Base-by-base conservation (phyloP, 192 early-diverging fungal genomes). In the Backusella circina region DNA sequence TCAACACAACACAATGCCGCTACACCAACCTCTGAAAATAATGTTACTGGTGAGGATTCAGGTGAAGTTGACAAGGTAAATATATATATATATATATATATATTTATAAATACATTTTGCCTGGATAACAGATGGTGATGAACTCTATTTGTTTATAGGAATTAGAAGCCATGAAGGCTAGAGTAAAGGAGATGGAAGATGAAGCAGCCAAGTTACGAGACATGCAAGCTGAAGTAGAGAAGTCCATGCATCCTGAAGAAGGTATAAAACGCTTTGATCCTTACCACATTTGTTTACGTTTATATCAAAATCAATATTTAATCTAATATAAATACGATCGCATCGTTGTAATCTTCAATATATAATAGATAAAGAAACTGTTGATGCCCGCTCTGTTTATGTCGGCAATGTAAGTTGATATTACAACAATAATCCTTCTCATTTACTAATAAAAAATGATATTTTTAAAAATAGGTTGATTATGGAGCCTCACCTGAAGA, bases 401-500 rank as follows among this genome's bases (percentile, higher is more conserved):
- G 94, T 98, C 30, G 95, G 97, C 37, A 98, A 96, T 85, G 96
- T 90, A 83, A 77, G 83, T 72, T 70, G 32, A 12, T 5, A 31
- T 30, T 57, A 15, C 33, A 30, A 13, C 9, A 15, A 39, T 65
- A 1, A 44, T 13, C 2, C 15, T 0, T 44, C 7, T 10, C 5
- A 38, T 38, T 9, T 3, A 30, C 8, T 21, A 16, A 47, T 39
- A 31, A 15, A 41, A 15, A 66, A 67, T 21, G 41, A 74, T 47
- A 38, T 16, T 0, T 18, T 23, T 26, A 15, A 37, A 26, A 50
- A 16, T 61, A 91, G 88, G 90, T 98, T 31, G 98, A 99, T 82
- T 99, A 98, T 85, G 86, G 84, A 47, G 86, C 95, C 30, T 96
- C 96, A 67, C 96, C 98, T 18, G 97, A 98, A 76, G 95, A 98